Evolutionary conservation across 192 early-diverging fungal species (phyloP), one percentile per base, ranked within the genome.

Genomic region (Coemansia erecta): DNA sequence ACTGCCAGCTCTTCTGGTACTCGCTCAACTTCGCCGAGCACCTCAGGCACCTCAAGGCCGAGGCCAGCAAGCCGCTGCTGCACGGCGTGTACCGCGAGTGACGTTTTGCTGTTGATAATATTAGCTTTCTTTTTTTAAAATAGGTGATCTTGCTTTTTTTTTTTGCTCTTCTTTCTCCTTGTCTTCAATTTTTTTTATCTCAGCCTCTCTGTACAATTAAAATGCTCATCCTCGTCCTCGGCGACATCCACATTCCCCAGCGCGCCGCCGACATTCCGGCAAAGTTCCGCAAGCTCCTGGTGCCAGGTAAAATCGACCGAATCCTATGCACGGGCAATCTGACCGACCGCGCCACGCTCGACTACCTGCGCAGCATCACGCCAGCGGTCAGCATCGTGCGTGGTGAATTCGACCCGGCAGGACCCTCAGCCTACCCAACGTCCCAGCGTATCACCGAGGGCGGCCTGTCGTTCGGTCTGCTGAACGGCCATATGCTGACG

Each of bases 201-300:
- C 17, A 23, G 31, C 48, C 22, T 22, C 3, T 61, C 40, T 40
- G 24, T 53, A 6, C 17, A 7, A 50, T 47, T 42, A 54, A 8
- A 6, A 17, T 31, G 19, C 35, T 33, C 4, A n/a, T 51, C 56
- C 84, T 97, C 22, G 90, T 85, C 50, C 87, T 97, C 66, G 94
- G 94, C 56, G 95, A 98, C 76, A 83, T 96, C 57, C 92, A 97
- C 83, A 92, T 98, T 77, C 96, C 96, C 37, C 85, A 95, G 61
- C 86, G 96, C 8, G 88, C 87, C 21, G 83, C 89, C 33, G 90
- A 91, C 77, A 81, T 98, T 41, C 95, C 96, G 0, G 73, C 83
- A 41, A 94, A 94, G 71, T 97, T 98, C 81, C 92, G 90, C 70
- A 93, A 91, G 70, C 82, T 98, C 26, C 82, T 98, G 56, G 91